Percentiles rank a stretch among this genome's conserved stretches.
phyloP scores from a whole-genome alignment of 148 eudicot species.

The Vaccinium darrowii region DNA sequence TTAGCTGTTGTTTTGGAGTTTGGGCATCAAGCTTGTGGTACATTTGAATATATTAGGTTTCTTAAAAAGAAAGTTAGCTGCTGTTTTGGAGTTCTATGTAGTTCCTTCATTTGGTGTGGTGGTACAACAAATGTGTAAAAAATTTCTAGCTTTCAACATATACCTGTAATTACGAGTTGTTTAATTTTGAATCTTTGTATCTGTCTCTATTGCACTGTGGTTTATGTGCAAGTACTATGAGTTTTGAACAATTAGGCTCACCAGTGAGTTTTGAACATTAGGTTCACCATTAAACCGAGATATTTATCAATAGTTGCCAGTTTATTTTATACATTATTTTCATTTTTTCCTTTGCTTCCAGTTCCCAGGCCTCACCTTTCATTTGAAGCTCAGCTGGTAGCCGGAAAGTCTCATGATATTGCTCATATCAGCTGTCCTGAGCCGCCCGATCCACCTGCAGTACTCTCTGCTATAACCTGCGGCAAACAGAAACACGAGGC shows the following conservation, averaged over 20 bases:
- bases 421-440: conserved; percentile 77
- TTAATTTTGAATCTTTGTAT: neutral
- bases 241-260: neutral
- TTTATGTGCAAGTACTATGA: neutral
- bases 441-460: conserved; percentile 58
- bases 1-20: neutral
- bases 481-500: conserved; percentile 95
- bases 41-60: neutral
- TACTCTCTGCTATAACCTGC: conserved; percentile 47
- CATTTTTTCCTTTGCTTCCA: conserved; percentile 21
- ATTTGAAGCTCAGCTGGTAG: conserved; percentile 92
- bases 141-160: neutral
- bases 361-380: conserved; percentile 93
- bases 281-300: neutral
- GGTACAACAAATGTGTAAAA: neutral
- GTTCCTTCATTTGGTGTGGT: neutral
- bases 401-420: conserved; percentile 87
- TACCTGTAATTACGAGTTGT: neutral
- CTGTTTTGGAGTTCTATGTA: neutral
- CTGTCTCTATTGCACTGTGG: neutral
- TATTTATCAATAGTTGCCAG: neutral
- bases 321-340: neutral
- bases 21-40: neutral
- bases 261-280: neutral
- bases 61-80: neutral